phyloP scores from a whole-genome alignment of 2,329 filamentous ascomycete species.

The Elsinoe ampelina region DNA sequence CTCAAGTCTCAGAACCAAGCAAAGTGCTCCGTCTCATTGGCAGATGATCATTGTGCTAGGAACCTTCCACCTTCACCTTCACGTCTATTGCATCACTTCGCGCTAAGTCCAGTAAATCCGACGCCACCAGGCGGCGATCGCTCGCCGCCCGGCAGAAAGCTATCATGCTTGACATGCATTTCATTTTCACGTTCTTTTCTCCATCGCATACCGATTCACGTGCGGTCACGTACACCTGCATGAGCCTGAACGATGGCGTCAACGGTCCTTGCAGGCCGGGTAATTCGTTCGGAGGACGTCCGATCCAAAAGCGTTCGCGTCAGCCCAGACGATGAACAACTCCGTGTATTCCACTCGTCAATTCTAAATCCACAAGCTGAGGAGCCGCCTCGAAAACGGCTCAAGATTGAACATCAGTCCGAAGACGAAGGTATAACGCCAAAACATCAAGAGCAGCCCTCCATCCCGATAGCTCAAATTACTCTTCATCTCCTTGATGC shows the following conservation, averaged over 20 bases:
- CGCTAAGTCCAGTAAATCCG: background rate
- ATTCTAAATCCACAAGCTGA: background rate
- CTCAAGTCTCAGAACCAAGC: too few relatives aligned
- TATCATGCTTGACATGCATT: background rate
- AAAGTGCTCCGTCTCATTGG: too few relatives aligned
- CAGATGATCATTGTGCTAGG: too few relatives aligned
- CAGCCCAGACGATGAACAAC: background rate
- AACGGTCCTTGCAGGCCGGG: background rate
- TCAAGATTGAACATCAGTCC: background rate
- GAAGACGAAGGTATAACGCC: background rate
- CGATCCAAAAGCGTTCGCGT: background rate
- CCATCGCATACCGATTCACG: too few relatives aligned
- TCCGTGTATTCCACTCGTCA: background rate
- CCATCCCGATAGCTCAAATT: conserved; percentile 1
- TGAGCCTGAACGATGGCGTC: background rate
- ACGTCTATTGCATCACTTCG: background rate
- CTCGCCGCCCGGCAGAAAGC: conserved; percentile 1
- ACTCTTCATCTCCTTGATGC: background rate
- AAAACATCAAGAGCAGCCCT: background rate
- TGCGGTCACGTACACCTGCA: too few relatives aligned
- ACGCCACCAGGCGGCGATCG: background rate
- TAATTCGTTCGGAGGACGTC: background rate
- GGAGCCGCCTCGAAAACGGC: background rate
- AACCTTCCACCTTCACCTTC: too few relatives aligned
- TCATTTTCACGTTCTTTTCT: too few relatives aligned